Evolutionary conservation across 2,329 filamentous ascomycete genomes (phyloP), one percentile per base, ranked within the genome.

Genomic region (Saccharata proteae): DNA sequence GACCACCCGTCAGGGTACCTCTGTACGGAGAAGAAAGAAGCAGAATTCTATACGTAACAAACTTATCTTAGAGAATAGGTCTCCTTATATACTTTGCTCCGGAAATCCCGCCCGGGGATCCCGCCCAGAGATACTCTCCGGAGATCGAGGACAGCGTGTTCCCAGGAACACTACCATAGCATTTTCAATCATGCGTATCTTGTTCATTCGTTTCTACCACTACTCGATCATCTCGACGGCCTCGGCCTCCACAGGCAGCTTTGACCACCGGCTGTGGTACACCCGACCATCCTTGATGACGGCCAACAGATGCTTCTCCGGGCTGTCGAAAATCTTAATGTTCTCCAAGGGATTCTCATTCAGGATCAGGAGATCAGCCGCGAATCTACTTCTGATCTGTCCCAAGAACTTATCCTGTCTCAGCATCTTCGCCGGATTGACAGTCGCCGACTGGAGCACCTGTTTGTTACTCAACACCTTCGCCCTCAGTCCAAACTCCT

Each of bases 211-310:
- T 28, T 28, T 18, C 25, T 10, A 15, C 14, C 9, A 18, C 25
- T 16, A 31, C 29, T 31, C 29, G 29, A 31, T 21, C 19, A 21
- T 21, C 19, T n/a, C 19, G 19, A n/a, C n/a, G 7, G 19, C 7
- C n/a, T 18, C 7, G 24, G 7, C 32, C 6, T 34, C 32, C 22
- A 40, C 32, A 3, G 13, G 19, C 36, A 54, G 21, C 34, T 45
- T 48, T 17, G 44, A 47, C 46, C 44, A 52, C 16, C 43, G 39
- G 36, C 54, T 58, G 33, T 47, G 48, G 26, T 54, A 51, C 11
- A 71, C 54, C 10, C 63, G 52, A 1, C 70, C 69, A 20, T 69
- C 68, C 43, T 73, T 72, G 28, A 74, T 54, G 2, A 73, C 67
- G 3, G 56, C 62, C 25, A 70, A 40, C 6, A 72, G 39, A 37